These are phyloP conservation scores for Talaromyces sp. DNA, from an alignment of 2,329 filamentous ascomycete species.

Conservation along the genomic window DNA sequence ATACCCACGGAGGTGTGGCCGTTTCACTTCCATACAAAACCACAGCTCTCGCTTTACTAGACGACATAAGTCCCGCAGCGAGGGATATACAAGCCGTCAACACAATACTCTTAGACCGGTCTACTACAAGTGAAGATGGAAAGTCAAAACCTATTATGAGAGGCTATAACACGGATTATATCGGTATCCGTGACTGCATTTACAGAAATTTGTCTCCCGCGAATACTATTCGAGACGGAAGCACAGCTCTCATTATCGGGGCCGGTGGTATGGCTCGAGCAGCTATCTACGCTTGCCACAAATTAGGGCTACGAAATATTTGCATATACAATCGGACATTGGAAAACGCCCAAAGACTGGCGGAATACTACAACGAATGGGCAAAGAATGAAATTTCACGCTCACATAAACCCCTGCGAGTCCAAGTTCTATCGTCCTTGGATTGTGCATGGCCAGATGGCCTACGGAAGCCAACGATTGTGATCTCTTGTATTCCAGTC, in stretches of 20 bases:
- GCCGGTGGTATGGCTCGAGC: slow-evolving; percentile 15
- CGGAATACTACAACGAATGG: slow-evolving; percentile 1
- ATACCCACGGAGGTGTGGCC: slow-evolving; percentile 15
- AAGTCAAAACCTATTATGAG: slow-evolving; percentile 8
- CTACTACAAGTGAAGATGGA: slow-evolving; percentile 6
- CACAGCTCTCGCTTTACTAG: slow-evolving; percentile 16
- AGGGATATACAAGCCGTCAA: slow-evolving; percentile 24
- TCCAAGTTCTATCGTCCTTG: background rate
- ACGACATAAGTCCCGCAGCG: slow-evolving; percentile 18
- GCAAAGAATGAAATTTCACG: no score
- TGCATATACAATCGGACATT: slow-evolving; percentile 23
- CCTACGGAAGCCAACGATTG: background rate
- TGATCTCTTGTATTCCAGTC: background rate
- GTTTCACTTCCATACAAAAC: slow-evolving; percentile 24
- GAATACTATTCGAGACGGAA: slow-evolving; percentile 1
- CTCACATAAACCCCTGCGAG: no score
- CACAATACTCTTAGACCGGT: slow-evolving; percentile 18
- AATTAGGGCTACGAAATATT: slow-evolving; percentile 16
- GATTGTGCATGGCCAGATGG: background rate
- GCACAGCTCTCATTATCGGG: slow-evolving; percentile 9
- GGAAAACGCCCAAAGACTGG: background rate
- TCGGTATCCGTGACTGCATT: slow-evolving; percentile 24
- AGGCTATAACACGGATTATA: slow-evolving; percentile 26
- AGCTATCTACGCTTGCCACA: slow-evolving; percentile 19
- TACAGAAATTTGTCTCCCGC: slow-evolving; percentile 16